Evolutionary conservation across 768 basidiomycete species (phyloP).

Genomic region (Suillus decipiens): DNA sequence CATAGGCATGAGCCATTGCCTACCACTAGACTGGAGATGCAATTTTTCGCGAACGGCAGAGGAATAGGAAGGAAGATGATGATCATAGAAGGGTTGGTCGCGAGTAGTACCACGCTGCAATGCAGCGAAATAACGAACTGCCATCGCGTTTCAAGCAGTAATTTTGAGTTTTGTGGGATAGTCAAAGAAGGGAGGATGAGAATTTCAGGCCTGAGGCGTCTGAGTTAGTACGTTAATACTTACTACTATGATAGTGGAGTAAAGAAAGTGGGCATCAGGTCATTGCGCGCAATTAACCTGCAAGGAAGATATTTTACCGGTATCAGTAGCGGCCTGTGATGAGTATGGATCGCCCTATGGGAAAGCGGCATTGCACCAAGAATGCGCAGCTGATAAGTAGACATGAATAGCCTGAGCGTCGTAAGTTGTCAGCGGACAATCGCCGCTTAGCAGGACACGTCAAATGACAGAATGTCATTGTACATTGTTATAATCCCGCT

Average conservation of each 20-base stretch:
- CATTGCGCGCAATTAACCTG: constrained; percentile 6
- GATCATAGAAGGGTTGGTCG: constrained; percentile 5
- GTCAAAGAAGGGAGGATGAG: constrained; percentile 2
- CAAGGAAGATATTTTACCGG: constrained; percentile 9
- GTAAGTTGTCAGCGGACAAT: no score
- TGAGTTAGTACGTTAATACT: not conserved
- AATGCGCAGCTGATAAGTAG: not conserved
- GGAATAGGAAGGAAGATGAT: constrained; percentile 21
- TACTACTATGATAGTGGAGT: not conserved
- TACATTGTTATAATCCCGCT: not conserved
- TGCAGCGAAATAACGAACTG: constrained; percentile 11
- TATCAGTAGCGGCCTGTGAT: not conserved
- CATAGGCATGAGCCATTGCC: constrained; percentile 55
- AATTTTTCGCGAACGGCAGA: constrained; percentile 42
- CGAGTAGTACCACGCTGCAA: constrained; percentile 13
- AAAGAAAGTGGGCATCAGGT: constrained; percentile 6
- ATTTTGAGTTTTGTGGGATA: not conserved
- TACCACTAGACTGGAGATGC: constrained; percentile 31
- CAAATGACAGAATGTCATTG: not conserved
- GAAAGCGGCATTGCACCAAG: not conserved
- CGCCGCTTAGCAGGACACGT: no score
- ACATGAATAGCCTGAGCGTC: no score
- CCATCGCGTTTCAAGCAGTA: not conserved
- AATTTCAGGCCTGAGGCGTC: not conserved
- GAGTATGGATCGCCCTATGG: not conserved